phyloP scores from a whole-genome alignment of 192 early-diverging fungal genomes.

The Podila horticola region DNA sequence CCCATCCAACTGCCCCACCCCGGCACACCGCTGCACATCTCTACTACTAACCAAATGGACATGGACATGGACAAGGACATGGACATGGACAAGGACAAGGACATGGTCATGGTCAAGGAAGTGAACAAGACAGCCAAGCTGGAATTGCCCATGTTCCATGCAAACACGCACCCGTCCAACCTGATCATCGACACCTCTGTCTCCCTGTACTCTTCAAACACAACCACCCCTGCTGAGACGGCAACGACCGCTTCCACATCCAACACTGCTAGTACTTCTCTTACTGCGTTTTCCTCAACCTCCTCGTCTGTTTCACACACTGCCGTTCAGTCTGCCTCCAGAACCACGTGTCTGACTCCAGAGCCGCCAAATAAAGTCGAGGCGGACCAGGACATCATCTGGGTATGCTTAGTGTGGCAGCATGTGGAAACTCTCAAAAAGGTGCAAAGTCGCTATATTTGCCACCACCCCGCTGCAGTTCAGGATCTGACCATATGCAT shows the following conservation, averaged over 20 bases:
- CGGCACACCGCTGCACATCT: neutral
- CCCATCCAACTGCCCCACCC: neutral
- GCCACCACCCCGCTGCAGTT: neutral
- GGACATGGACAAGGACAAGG: neutral
- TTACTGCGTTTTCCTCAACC: neutral
- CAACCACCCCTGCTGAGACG: neutral
- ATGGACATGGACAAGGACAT: neutral
- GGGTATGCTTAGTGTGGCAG: neutral
- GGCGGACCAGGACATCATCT: constrained; percentile 30
- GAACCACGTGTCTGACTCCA: constrained; percentile 9
- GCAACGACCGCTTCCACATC: neutral
- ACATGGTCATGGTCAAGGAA: neutral
- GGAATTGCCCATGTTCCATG: neutral
- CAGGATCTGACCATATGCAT: neutral
- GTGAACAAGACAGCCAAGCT: neutral
- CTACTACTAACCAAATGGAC: neutral
- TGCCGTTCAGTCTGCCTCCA: constrained; percentile 15
- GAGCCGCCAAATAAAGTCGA: constrained; percentile 15
- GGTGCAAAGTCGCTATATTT: neutral
- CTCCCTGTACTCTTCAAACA: neutral
- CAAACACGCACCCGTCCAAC: neutral
- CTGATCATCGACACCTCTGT: neutral
- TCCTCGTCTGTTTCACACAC: neutral
- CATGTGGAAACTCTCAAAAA: too few relatives aligned
- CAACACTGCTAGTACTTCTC: neutral